Percentiles rank a stretch among this genome's conserved stretches.
These are phyloP conservation scores for Fusarium aywerte DNA, from an alignment of 2,329 filamentous ascomycete species.

Conservation along the genomic window DNA sequence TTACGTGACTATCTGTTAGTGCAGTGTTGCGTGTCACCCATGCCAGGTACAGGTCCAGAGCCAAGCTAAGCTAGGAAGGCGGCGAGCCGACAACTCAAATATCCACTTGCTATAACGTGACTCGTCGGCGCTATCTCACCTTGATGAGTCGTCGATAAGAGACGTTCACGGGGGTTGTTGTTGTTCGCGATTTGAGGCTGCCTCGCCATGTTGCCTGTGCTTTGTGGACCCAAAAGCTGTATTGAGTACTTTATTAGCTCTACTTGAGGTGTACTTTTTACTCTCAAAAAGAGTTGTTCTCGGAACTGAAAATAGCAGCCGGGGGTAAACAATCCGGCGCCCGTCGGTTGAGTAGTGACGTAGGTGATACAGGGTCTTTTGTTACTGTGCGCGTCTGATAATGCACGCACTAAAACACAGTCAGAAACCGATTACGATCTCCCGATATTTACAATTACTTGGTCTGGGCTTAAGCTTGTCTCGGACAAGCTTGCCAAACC, in stretches of 20 bases:
- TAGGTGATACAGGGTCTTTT: conserved; percentile 17
- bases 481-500: background rate
- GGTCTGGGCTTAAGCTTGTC: conserved; percentile 2
- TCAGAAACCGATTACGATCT: conserved; percentile 19
- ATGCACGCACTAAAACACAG: conserved; percentile 39
- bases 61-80: conserved; percentile 20
- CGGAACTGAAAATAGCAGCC: background rate
- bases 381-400: conserved; percentile 28
- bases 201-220: conserved; percentile 2
- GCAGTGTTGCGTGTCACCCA: conserved; percentile 31
- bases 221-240: background rate
- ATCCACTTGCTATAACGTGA: conserved; percentile 43
- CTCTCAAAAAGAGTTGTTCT: background rate
- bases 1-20: conserved; percentile 24
- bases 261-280: background rate
- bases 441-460: background rate
- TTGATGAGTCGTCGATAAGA: conserved; percentile 44
- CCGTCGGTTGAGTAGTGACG: conserved; percentile 28
- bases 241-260: background rate
- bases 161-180: conserved; percentile 22
- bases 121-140: conserved; percentile 34
- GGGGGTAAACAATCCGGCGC: background rate
- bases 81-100: conserved; percentile 25
- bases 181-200: background rate
- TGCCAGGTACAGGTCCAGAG: conserved; percentile 18